Conservation (phyloP, 306 rosid species). For the Malus orientalis region DNA sequence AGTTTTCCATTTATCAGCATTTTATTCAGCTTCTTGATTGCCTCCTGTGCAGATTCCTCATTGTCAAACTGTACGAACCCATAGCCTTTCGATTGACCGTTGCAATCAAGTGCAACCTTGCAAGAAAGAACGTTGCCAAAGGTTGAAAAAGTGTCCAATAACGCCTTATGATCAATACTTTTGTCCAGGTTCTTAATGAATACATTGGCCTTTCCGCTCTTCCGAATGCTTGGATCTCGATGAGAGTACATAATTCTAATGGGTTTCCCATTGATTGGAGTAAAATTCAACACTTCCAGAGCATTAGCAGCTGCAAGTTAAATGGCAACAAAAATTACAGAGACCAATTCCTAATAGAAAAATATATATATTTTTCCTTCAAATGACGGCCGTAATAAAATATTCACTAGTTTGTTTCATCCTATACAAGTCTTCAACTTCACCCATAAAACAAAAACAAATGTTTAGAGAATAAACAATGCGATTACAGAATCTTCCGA, state of each 20-base stretch:
- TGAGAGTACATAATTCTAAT: conserved; percentile 83
- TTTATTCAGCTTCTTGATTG: conserved; percentile 57
- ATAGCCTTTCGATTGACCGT: conserved; percentile 69
- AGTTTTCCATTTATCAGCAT: conserved; percentile 71
- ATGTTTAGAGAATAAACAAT: background rate
- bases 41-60: conserved; percentile 56
- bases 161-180: conserved; percentile 71
- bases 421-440: background rate
- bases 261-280: conserved; percentile 63
- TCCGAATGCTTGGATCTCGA: conserved; percentile 72
- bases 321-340: background rate
- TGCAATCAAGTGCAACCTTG: conserved; percentile 61
- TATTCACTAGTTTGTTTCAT: no score
- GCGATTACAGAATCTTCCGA: background rate
- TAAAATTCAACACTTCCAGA: conserved; percentile 48
- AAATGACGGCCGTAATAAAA: background rate
- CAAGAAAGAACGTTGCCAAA: conserved; percentile 81
- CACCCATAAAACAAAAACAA: background rate
- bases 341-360: background rate
- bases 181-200: conserved; percentile 71
- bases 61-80: conserved; percentile 78
- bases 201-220: conserved; percentile 72
- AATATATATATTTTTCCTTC: background rate
- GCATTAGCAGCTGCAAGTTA: conserved; percentile 50
- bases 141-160: conserved; percentile 63